Evolutionary conservation across 495 filamentous ascomycete genomes (phyloP).

Genomic region (Aspergillus saccharolyticus): DNA sequence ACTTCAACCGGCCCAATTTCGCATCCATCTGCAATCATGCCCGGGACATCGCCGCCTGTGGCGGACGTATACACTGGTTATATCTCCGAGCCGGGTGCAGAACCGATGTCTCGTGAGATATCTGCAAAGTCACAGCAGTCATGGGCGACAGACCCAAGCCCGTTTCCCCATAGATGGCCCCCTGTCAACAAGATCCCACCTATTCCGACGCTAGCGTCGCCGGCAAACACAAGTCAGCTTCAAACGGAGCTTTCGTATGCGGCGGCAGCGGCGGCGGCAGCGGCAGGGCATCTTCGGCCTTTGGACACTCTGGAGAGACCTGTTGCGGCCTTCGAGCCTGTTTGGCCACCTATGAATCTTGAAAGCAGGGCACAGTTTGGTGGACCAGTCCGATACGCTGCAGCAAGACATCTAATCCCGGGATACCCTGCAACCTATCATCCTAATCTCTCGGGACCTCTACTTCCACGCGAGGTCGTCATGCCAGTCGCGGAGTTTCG

Average conservation of each 20-base stretch:
- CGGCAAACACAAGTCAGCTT: slow-evolving; percentile 12
- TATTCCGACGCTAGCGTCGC: not conserved
- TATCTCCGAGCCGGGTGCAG: slow-evolving; percentile 25
- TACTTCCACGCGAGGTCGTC: slow-evolving; percentile 23
- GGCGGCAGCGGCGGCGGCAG: not conserved
- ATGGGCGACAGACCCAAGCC: slow-evolving; percentile 37
- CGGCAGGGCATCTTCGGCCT: slow-evolving; percentile 6
- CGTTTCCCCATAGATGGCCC: slow-evolving; percentile 26
- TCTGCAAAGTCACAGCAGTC: slow-evolving; percentile 36
- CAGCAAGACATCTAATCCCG: slow-evolving; percentile 11
- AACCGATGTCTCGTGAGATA: slow-evolving; percentile 30
- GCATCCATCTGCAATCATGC: slow-evolving; percentile 42
- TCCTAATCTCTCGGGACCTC: slow-evolving; percentile 29
- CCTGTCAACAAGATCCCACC: slow-evolving; percentile 27
- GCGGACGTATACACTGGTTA: slow-evolving; percentile 16
- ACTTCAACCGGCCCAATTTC: slow-evolving; percentile 6
- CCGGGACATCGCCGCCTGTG: slow-evolving; percentile 26
- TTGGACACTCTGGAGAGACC: slow-evolving; percentile 23
- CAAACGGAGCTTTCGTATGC: slow-evolving; percentile 24
- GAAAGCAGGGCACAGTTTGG: slow-evolving; percentile 24
- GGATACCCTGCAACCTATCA: slow-evolving; percentile 25
- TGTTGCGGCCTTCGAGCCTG: slow-evolving; percentile 14
- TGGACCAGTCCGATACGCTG: slow-evolving; percentile 10
- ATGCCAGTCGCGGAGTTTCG: slow-evolving; percentile 8
- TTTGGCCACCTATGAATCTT: slow-evolving; percentile 31